Evolutionary conservation across 768 basidiomycete genomes (phyloP), one percentile per base, ranked within the genome.

Genomic region (Suillus subaureus): DNA sequence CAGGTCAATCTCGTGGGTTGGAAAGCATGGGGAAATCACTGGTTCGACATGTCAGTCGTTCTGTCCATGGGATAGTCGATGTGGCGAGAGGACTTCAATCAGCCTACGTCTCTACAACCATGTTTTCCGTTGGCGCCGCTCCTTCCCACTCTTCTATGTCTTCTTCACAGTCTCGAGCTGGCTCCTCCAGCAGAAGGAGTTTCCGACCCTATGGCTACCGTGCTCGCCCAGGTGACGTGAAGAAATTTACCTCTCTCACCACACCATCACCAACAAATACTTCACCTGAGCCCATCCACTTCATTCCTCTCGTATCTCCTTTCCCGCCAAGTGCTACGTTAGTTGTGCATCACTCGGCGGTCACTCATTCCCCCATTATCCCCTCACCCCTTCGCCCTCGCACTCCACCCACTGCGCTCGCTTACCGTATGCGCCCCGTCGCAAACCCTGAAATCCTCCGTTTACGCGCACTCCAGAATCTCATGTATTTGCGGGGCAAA

Each of bases 361-460:
- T 63, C 61, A 73, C 64, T 80, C 80, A 81, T 47, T 76, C 78
- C 4, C 70, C 82, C 21, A 77, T 83, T 7, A 74, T 80, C 39
- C 81, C 78, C 56, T 84, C 70, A 58, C 82, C 74, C 61, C 81
- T 72, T 75, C 83, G 70, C 78, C 82, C 79, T 77, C 75, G 70
- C 61, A 67, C 78, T 42, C 70, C 74, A 1, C 74, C 74, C 21
- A 52, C 71, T 31, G 64, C 68, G 12, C 74, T 80, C 61, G 72
- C 75, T 6, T 81, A 83, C 69, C 82, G 89, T 35, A 78, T 85
- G 68, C 81, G 90, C 9, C 84, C 84, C 3, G 81, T 90, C 6
- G 78, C 84, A 62, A 91, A 91, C 69, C 88, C 88, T 7, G 79
- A 84, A 52, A 80, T 84, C 66, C 78, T 90, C 61, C 79, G 88